Base-by-base conservation (phyloP, 2,329 filamentous ascomycete genomes). In the Sphaerostilbella broomeana region DNA sequence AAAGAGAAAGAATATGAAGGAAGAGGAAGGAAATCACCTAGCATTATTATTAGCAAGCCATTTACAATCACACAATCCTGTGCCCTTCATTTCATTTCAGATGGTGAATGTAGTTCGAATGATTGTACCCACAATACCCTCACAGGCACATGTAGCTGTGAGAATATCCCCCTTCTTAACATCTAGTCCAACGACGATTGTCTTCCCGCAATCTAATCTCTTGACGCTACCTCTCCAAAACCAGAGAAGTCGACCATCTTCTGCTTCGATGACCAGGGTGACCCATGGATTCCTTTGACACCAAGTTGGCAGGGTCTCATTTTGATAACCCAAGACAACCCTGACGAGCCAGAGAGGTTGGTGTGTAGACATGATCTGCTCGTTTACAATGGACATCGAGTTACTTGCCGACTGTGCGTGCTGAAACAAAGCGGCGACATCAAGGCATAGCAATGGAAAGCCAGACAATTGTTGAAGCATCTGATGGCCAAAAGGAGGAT, bases 401-500 rank as follows among this genome's bases (percentile, higher is more conserved):
- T 4, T 18, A 13, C 7, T 15, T 9, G 11, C 4, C 8, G 27
- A 20, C 13, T 31, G 10, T 8, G 11, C 10, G 27, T 50, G 43
- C 27, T 44, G 43, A 4, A 43, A 45, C 3, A 62, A 34, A 12
- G 65, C 47, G 6, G 66, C 60, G 22, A 63, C 54, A 10, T 58
- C 51, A 24, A 79, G 45, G 1, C 52, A 63, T 13, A 81, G 53
- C 4, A 59, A 57, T 10, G 92, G 92, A 51, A 95, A 97, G 0
- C 71, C 69, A 2, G 72, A 73, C 8, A 92, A 61, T 15, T 69
- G 67, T 10, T 78, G 75, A 11, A 84, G 64, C 28, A 94, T 56
- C 28, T 81, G 81, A 30, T 75, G 72, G 0, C 90, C 92, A 54
- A 84, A 95, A 0, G 90, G 87, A 0, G 88, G 86, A 48, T 94